These are phyloP conservation scores for Colletotrichum truncatum DNA, from an alignment of 2,329 filamentous ascomycete genomes.

Conservation along the genomic window DNA sequence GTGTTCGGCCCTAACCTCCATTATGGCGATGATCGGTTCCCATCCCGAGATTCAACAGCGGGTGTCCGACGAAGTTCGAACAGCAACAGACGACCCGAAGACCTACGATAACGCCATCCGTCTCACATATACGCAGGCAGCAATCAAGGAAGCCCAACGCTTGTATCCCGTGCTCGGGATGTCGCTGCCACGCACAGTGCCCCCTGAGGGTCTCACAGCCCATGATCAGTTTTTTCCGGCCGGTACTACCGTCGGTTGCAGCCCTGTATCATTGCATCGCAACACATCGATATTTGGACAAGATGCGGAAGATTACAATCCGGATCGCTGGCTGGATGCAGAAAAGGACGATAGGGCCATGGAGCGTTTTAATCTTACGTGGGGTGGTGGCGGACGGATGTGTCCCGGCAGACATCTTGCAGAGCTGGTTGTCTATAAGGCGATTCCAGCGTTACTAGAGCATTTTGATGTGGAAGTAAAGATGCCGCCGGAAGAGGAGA, in stretches of 20 bases:
- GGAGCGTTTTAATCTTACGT: slow-evolving; percentile 59
- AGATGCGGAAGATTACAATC: slow-evolving; percentile 52
- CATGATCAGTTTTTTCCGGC: slow-evolving; percentile 52
- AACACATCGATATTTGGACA: slow-evolving; percentile 58
- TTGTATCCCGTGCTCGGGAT: slow-evolving; percentile 61
- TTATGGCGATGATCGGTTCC: slow-evolving; percentile 56
- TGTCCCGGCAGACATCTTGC: slow-evolving; percentile 62
- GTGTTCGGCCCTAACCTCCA: slow-evolving; percentile 60
- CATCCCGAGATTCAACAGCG: slow-evolving; percentile 42
- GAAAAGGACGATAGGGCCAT: slow-evolving; percentile 43
- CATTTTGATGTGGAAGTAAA: slow-evolving; percentile 54
- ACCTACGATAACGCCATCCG: slow-evolving; percentile 36
- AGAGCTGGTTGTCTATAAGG: slow-evolving; percentile 58
- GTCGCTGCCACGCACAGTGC: slow-evolving; percentile 57
- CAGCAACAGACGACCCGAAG: not conserved
- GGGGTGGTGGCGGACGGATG: slow-evolving; percentile 59
- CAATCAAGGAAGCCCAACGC: slow-evolving; percentile 60
- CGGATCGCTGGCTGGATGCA: slow-evolving; percentile 57
- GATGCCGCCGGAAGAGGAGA: slow-evolving; percentile 48
- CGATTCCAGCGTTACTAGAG: slow-evolving; percentile 49
- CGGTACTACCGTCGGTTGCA: slow-evolving; percentile 60
- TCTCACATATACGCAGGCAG: slow-evolving; percentile 50
- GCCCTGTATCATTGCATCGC: slow-evolving; percentile 58
- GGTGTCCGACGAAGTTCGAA: slow-evolving; percentile 42
- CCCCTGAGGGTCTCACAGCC: slow-evolving; percentile 44